A percentile compares a stretch with the other conserved stretches of the same genome.
These are phyloP conservation scores for Gnetum montanum DNA, from an alignment of 75 land plant species.

Conservation along the genomic window DNA sequence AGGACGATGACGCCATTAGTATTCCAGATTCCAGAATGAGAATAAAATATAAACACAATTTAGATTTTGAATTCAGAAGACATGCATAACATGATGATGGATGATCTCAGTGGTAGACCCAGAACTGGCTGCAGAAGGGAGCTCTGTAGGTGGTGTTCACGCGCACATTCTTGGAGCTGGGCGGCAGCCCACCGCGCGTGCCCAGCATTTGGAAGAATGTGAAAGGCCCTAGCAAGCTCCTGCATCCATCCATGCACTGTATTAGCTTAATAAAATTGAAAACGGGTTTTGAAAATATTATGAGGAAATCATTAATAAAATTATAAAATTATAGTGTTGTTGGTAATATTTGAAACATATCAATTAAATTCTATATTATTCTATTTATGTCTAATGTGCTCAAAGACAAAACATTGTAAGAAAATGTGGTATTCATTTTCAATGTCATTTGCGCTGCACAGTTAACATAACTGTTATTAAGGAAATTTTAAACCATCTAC, in stretches of 20 bases:
- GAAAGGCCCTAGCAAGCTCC: not conserved
- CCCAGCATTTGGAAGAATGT: conserved; percentile 2
- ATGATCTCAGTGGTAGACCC: not conserved
- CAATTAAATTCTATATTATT: not conserved
- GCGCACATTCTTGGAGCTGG: not conserved
- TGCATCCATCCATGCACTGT: not conserved
- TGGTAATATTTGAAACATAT: not conserved
- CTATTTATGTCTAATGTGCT: not conserved
- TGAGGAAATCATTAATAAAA: too few relatives aligned
- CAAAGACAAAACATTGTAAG: not conserved
- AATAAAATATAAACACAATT: too few relatives aligned
- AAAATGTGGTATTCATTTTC: not conserved
- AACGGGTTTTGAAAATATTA: too few relatives aligned
- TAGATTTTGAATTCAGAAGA: too few relatives aligned
- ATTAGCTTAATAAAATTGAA: too few relatives aligned
- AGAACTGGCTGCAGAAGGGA: not conserved
- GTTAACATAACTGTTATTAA: too few relatives aligned
- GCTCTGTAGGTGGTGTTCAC: not conserved
- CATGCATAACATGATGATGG: too few relatives aligned
- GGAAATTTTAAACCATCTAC: too few relatives aligned
- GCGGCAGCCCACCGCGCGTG: not conserved
- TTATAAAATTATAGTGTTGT: too few relatives aligned
- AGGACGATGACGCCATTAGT: too few relatives aligned
- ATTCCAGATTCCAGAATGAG: too few relatives aligned
- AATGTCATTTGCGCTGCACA: too few relatives aligned